Conservation (phyloP, 768 basidiomycete species). For the Boletus sp. region DNA sequence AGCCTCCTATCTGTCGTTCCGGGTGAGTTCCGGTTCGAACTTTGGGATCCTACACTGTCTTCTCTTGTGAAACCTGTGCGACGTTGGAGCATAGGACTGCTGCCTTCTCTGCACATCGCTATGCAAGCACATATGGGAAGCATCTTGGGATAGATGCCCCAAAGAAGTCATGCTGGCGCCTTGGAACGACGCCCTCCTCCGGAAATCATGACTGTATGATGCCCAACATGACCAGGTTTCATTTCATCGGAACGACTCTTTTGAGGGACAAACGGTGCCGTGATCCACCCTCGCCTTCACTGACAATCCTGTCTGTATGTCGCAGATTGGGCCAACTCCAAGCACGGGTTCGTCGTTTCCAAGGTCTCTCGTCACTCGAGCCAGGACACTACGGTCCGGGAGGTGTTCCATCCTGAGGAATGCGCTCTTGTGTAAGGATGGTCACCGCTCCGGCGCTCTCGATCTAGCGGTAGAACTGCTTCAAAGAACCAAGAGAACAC, state of each 20-base stretch:
- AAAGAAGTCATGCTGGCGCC: background rate
- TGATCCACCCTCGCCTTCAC: background rate
- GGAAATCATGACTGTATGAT: background rate
- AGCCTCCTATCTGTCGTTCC: background rate
- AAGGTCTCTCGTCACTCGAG: background rate
- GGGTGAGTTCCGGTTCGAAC: background rate
- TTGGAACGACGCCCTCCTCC: background rate
- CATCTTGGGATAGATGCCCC: background rate
- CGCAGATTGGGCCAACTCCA: background rate
- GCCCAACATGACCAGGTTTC: background rate
- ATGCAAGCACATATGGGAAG: background rate
- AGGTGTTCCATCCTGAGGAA: background rate
- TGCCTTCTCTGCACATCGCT: background rate
- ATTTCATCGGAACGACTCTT: background rate
- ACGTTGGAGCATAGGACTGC: background rate
- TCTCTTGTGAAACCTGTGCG: background rate
- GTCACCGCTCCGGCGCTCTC: background rate
- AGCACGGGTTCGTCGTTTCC: background rate
- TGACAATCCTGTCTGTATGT: background rate
- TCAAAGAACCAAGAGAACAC: background rate
- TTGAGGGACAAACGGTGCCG: too few species aligned
- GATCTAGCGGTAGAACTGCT: background rate
- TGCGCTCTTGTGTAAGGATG: background rate
- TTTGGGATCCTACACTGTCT: background rate
- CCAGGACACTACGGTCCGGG: background rate